Base-by-base conservation (phyloP, 2,329 filamentous ascomycete species). In the Curvularia hawaiiensis region DNA sequence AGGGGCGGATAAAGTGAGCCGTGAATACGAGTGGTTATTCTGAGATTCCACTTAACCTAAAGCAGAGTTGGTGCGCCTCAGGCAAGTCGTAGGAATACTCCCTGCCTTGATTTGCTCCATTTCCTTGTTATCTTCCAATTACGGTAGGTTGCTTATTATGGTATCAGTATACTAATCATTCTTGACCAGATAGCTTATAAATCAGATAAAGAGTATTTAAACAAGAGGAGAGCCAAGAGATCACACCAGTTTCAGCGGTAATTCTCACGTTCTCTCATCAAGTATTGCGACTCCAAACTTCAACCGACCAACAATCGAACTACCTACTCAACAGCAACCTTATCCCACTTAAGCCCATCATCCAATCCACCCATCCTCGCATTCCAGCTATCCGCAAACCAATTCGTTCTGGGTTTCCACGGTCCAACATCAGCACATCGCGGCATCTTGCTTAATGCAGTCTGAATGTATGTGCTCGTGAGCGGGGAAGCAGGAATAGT, bases 391-490 rank as follows among this genome's bases (percentile, higher is more conserved):
- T 83, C 80, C 59, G 65, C 63, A 39, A 79, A 75, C 50, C 81
- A 83, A 57, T 77, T 79, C 30, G 72, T 74, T 46, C 80, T 66
- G 28, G 78, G 73, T 61, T 68, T 62, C 80, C 80, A 83, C 16
- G 78, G 77, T 0, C 77, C 79, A 6, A 64, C 65, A 12, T 74
- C 71, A 2, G 82, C 83, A 1, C 77, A 79, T 60, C 80, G 82
- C 0, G 84, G 84, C 48, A 85, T 69, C 18, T 51, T 56, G 12
- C 35, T 56, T 24, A 68, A 59, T 2, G 76, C 79, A 33, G 75
- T 77, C 61, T 79, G 77, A 2, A 86, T 61, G 63, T 86, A 86
- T 0, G 83, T 86, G 5, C 79, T 80, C 5, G 72, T 80, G 9
- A 86, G 62, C 11, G 74, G 76, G 55, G 84, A 68, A 33, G 83